These are phyloP conservation scores for Heritiera fomes DNA, from an alignment of 345 rosid species.

Conservation along the genomic window DNA sequence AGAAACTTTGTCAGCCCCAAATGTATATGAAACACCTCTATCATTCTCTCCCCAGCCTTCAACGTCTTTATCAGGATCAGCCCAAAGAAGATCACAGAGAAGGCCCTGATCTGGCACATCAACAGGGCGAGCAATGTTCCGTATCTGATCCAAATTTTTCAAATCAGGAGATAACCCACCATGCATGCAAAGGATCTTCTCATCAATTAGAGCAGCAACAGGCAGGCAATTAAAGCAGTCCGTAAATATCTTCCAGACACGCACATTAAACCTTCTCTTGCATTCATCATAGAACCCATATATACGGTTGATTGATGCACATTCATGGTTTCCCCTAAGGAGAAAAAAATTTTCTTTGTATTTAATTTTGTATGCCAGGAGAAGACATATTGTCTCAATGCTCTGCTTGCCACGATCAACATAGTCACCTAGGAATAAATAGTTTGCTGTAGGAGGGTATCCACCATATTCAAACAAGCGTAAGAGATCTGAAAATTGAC, in stretches of 20 bases:
- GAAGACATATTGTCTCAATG: conserved; percentile 53
- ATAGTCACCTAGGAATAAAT: conserved; percentile 54
- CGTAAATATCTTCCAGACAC: conserved; percentile 45
- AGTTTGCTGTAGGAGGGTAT: conserved; percentile 47
- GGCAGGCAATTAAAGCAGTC: conserved; percentile 57
- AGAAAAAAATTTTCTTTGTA: conserved; percentile 51
- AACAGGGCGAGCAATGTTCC: conserved; percentile 37
- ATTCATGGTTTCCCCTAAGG: conserved; percentile 57
- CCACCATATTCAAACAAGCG: conserved; percentile 51
- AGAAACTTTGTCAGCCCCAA: conserved; percentile 46
- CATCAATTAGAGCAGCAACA: conserved; percentile 43
- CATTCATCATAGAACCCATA: conserved; percentile 54
- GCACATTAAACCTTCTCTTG: conserved; percentile 49
- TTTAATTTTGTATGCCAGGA: conserved; percentile 51
- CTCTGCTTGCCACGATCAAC: conserved; percentile 59
- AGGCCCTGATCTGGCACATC: conserved; percentile 54
- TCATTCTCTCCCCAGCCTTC: conserved; percentile 57
- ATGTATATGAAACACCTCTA: conserved; percentile 50
- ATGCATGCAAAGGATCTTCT: conserved; percentile 51
- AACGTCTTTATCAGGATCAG: conserved; percentile 47
- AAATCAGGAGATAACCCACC: conserved; percentile 50
- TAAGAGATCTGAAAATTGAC: conserved; percentile 49
- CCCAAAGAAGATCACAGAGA: conserved; percentile 51
- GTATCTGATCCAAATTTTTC: conserved; percentile 40
- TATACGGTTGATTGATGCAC: conserved; percentile 52